Conservation (phyloP, 495 filamentous ascomycete genomes). For the Aspergillus funiculosus region DNA sequence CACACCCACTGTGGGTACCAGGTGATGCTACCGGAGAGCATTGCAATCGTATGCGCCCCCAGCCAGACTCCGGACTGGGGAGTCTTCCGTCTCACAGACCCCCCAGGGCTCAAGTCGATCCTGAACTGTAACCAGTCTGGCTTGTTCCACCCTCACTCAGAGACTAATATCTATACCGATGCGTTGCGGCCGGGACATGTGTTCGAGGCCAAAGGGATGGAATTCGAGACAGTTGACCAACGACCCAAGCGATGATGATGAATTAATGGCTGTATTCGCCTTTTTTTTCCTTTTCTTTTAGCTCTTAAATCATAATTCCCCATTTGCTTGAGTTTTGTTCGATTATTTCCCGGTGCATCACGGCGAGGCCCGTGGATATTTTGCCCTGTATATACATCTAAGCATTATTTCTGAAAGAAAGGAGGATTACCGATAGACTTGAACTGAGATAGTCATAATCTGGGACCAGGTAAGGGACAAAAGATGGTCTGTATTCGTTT, state of each 20-base stretch:
- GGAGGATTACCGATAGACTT: not conserved
- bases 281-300: constrained; percentile 3
- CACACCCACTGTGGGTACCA: constrained; percentile 94
- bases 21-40: constrained; percentile 87
- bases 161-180: constrained; percentile 75
- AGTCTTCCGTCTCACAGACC: constrained; percentile 86
- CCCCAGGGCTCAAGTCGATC: constrained; percentile 77
- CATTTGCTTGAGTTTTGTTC: no score
- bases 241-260: constrained; percentile 40
- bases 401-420: not conserved
- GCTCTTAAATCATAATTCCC: no score
- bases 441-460: no score
- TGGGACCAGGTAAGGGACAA: no score
- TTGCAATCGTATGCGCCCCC: constrained; percentile 95
- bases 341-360: not conserved
- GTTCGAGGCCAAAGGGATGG: constrained; percentile 64
- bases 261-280: constrained; percentile 1
- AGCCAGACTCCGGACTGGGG: constrained; percentile 79
- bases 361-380: not conserved
- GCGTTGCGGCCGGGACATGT: constrained; percentile 82
- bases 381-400: not conserved
- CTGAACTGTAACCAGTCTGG: constrained; percentile 67
- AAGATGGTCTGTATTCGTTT: no score
- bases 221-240: constrained; percentile 75
- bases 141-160: constrained; percentile 76